Evolutionary conservation across 2,329 filamentous ascomycete genomes (phyloP).

Genomic region (Leptoxyphium fumago): DNA sequence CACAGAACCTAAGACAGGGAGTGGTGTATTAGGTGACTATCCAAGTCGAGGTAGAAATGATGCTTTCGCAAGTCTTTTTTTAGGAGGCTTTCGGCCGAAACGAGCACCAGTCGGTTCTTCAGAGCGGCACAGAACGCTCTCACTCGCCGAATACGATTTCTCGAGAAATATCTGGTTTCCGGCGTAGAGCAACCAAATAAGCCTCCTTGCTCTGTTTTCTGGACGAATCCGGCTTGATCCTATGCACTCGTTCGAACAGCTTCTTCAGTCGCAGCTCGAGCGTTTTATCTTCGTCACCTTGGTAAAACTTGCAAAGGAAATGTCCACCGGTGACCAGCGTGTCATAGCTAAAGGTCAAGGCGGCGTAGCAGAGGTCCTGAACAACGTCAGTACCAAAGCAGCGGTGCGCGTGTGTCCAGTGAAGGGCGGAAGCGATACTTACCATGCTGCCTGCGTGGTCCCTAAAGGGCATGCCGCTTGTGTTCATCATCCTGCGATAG

Average conservation of each 20-base stretch:
- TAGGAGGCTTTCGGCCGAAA: too few relatives aligned
- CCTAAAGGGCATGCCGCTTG: slow-evolving; percentile 69
- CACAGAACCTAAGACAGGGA: too few relatives aligned
- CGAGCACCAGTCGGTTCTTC: too few relatives aligned
- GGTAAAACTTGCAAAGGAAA: slow-evolving; percentile 96
- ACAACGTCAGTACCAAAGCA: background rate
- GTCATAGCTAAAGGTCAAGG: slow-evolving; percentile 71
- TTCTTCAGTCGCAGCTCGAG: slow-evolving; percentile 60
- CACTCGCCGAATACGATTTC: slow-evolving; percentile 28
- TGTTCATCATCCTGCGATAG: slow-evolving; percentile 98
- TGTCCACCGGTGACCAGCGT: slow-evolving; percentile 70
- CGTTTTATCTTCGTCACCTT: slow-evolving; percentile 69
- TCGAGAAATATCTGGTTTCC: slow-evolving; percentile 40
- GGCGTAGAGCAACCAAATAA: slow-evolving; percentile 67
- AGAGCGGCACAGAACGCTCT: background rate
- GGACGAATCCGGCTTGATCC: slow-evolving; percentile 86
- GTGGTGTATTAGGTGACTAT: too few relatives aligned
- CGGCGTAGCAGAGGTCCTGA: slow-evolving; percentile 79
- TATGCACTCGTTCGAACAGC: slow-evolving; percentile 64
- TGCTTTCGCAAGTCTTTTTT: too few relatives aligned
- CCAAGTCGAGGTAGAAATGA: too few relatives aligned
- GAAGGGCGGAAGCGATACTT: slow-evolving; percentile 20
- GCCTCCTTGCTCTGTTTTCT: slow-evolving; percentile 59
- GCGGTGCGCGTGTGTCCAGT: background rate
- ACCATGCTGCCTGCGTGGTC: slow-evolving; percentile 96